Base-by-base conservation (phyloP, 176 grass and related monocot species). In the Themeda triandra region DNA sequence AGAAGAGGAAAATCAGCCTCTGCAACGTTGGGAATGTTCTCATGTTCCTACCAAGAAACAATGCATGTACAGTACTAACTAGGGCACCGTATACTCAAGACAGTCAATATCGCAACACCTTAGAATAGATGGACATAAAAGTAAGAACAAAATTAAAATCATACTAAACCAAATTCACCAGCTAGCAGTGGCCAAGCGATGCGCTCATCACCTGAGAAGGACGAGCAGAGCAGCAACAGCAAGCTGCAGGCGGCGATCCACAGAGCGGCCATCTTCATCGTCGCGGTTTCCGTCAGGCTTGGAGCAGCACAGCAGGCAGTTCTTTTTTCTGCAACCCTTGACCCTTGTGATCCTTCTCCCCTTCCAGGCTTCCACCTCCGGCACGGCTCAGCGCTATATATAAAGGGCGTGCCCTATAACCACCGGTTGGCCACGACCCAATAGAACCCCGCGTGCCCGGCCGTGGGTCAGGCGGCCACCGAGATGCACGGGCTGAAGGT, bases 181-280 rank as follows among this genome's bases (percentile, higher is more conserved):
- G 62, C 62, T 28, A 64, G 62, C 60, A 63, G 60, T 25, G 1
- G 68, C 1, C 23, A 27, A 80, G 6, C 14, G 36, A 12, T 18
- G 2, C 6, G 13, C 44, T 56, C 68, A 84, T 67, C 75, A 87
- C 84, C 89, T 11, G 89, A 80, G 63, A 69, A 42, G 48, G 75
- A 80, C 13, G 46, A 80, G 2, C 56, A 82, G 68, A 79, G 39
- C 46, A 80, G 31, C 45, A 41, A 9, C 37, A 80, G 15, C 19
- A 90, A 60, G 80, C 30, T 13, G 80, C 59, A 90, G 37, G 89
- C 80, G 40, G 62, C 2, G 24, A 63, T 27, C 80, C 80, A 87
- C 27, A 83, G 6, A 32, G 45, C 74, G 19, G 33, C 8, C 88
- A 32, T 86, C 67, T 42, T 19, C 33, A 36, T 15, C 8, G 13